These are phyloP conservation scores for Ogataea angusta DNA, from an alignment of 805 yeast species.

Conservation along the genomic window DNA sequence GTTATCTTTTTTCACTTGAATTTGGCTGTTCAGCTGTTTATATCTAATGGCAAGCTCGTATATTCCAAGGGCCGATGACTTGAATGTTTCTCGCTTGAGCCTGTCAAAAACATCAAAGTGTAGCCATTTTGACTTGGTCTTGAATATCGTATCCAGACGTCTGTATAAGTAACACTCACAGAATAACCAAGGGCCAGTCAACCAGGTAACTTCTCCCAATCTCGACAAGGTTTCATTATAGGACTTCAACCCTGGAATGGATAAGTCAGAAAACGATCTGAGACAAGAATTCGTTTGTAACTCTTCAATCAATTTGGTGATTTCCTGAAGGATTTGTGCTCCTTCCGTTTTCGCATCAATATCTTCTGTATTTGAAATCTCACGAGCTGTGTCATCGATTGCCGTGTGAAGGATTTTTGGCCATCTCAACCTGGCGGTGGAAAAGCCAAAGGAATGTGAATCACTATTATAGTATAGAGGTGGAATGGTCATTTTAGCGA, in stretches of 20 bases:
- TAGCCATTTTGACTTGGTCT: constrained; percentile 41
- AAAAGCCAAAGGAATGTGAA: constrained; percentile 72
- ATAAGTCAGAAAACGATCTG: constrained; percentile 34
- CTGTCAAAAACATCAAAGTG: constrained; percentile 70
- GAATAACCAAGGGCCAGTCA: constrained; percentile 85
- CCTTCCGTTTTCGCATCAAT: constrained; percentile 43
- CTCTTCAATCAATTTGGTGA: constrained; percentile 43
- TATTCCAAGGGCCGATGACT: constrained; percentile 72
- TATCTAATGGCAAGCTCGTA: constrained; percentile 72
- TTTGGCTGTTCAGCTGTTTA: constrained; percentile 38
- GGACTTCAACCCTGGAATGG: constrained; percentile 44
- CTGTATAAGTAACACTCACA: constrained; percentile 86
- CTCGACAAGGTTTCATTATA: constrained; percentile 56
- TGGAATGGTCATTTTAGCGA: constrained; percentile 33
- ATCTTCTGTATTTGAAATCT: constrained; percentile 5
- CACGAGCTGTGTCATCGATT: constrained; percentile 51
- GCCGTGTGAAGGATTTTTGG: constrained; percentile 72
- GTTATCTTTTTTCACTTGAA: constrained; percentile 7
- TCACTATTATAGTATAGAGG: constrained; percentile 62
- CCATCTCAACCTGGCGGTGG: constrained; percentile 82
- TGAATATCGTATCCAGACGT: constrained; percentile 46
- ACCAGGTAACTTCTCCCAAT: constrained; percentile 57
- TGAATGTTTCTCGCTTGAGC: constrained; percentile 71
- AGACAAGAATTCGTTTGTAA: constrained; percentile 43
- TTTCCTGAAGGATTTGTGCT: constrained; percentile 36